phyloP scores from a whole-genome alignment of 331 rosid genomes.

The Saraca asoca region DNA sequence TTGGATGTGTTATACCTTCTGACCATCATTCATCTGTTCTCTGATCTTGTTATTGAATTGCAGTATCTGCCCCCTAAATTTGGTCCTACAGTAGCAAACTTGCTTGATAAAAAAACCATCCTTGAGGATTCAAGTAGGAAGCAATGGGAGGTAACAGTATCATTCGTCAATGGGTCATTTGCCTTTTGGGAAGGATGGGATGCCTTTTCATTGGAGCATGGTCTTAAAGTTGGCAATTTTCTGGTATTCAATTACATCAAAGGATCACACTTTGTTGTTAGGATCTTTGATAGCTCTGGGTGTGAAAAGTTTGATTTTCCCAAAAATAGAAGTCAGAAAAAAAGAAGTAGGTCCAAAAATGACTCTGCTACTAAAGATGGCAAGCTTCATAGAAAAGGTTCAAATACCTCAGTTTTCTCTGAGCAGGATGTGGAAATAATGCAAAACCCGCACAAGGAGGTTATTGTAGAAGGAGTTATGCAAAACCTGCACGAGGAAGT shows the following conservation, averaged over 20 bases:
- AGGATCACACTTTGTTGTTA: slow-evolving; percentile 51
- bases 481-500: slow-evolving; percentile 8
- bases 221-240: slow-evolving; percentile 55
- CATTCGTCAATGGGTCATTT: slow-evolving; percentile 40
- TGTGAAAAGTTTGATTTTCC: slow-evolving; percentile 57
- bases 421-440: slow-evolving; percentile 24
- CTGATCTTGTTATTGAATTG: slow-evolving; percentile 25
- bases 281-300: slow-evolving; percentile 47
- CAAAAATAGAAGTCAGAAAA: slow-evolving; percentile 25
- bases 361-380: slow-evolving; percentile 25
- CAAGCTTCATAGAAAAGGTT: slow-evolving; percentile 15
- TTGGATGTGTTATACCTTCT: neutral
- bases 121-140: slow-evolving; percentile 54
- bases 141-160: slow-evolving; percentile 51
- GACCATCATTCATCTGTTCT: neutral
- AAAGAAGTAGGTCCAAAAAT: slow-evolving; percentile 33
- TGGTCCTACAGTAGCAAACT: slow-evolving; percentile 34
- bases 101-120: slow-evolving; percentile 42
- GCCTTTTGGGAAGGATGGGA: slow-evolving; percentile 69
- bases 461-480: no score
- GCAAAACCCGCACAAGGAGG: neutral
- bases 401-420: slow-evolving; percentile 31
- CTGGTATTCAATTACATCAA: slow-evolving; percentile 48
- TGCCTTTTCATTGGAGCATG: slow-evolving; percentile 48
- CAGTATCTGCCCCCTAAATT: slow-evolving; percentile 72